A percentile compares a stretch with the other conserved stretches of the same genome.
These are phyloP conservation scores for Kalmusia sp. DNA, from an alignment of 2,329 filamentous ascomycete genomes.

Conservation along the genomic window DNA sequence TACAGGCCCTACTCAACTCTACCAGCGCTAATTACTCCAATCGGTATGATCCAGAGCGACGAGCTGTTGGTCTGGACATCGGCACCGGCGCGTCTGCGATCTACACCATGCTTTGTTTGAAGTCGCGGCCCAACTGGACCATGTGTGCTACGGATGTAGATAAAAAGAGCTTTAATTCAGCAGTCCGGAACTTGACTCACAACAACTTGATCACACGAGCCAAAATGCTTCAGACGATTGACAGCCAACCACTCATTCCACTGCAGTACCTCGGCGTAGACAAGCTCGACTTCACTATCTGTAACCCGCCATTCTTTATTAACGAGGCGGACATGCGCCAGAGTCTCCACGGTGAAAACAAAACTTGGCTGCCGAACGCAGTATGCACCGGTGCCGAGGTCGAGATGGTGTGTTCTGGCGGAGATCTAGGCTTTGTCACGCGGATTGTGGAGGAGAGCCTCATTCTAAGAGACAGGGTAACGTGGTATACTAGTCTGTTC, in stretches of 20 bases:
- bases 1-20: slow-evolving; percentile 80
- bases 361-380: slow-evolving; percentile 72
- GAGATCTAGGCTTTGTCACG: slow-evolving; percentile 77
- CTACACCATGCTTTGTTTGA: slow-evolving; percentile 82
- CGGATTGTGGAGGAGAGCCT: slow-evolving; percentile 76
- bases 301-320: slow-evolving; percentile 94
- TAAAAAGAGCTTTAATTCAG: slow-evolving; percentile 69
- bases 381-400: slow-evolving; percentile 77
- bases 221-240: slow-evolving; percentile 63
- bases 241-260: slow-evolving; percentile 67
- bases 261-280: slow-evolving; percentile 61
- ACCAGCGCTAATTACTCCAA: slow-evolving; percentile 58
- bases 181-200: slow-evolving; percentile 68
- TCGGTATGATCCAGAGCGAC: slow-evolving; percentile 57
- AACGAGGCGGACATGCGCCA: slow-evolving; percentile 72
- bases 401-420: slow-evolving; percentile 86
- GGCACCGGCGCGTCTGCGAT: slow-evolving; percentile 92
- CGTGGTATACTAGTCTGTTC: slow-evolving; percentile 93
- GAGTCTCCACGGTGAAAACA: slow-evolving; percentile 65
- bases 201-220: slow-evolving; percentile 74
- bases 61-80: slow-evolving; percentile 77
- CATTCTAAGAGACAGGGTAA: slow-evolving; percentile 64
- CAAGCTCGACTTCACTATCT: slow-evolving; percentile 83
- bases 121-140: slow-evolving; percentile 70
- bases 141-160: slow-evolving; percentile 73